Percentiles rank a stretch among this genome's conserved stretches.
Evolutionary conservation across 768 basidiomycete species (phyloP).

Genomic region (Naganishia friedmannii): DNA sequence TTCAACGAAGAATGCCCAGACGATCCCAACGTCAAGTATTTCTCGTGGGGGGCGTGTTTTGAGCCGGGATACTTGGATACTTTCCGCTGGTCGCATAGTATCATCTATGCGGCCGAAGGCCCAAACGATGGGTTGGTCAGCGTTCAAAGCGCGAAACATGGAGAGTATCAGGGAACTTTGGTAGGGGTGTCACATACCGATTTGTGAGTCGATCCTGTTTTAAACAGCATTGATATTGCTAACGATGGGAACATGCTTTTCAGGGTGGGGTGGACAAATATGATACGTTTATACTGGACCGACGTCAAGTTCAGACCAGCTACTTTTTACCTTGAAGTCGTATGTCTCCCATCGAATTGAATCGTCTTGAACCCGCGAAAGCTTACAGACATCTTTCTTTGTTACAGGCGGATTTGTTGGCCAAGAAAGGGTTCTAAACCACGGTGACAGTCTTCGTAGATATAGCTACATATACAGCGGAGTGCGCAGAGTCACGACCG

Average conservation of each 20-base stretch:
- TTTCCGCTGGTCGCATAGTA: slow-evolving; percentile 61
- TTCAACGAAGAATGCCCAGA: slow-evolving; percentile 88
- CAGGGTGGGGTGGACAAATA: slow-evolving; percentile 79
- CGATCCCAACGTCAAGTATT: slow-evolving; percentile 74
- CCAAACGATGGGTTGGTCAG: slow-evolving; percentile 92
- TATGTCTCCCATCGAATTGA: background rate
- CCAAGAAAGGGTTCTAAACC: too few relatives aligned
- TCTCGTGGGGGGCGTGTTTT: slow-evolving; percentile 91
- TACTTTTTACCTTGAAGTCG: slow-evolving; percentile 59
- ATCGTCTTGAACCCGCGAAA: background rate
- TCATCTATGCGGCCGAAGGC: slow-evolving; percentile 81
- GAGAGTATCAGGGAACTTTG: slow-evolving; percentile 91
- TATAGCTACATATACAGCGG: too few relatives aligned
- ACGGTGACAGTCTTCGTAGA: too few relatives aligned
- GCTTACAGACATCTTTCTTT: background rate
- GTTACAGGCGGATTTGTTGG: background rate
- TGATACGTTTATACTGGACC: slow-evolving; percentile 1
- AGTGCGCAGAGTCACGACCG: too few relatives aligned
- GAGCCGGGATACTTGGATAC: slow-evolving; percentile 86
- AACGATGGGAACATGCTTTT: too few relatives aligned
- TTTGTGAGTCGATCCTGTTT: slow-evolving; percentile 18
- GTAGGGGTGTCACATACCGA: slow-evolving; percentile 80
- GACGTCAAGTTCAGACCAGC: slow-evolving; percentile 85
- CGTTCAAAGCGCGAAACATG: slow-evolving; percentile 84
- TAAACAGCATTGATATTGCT: too few relatives aligned